Base-by-base conservation (phyloP, 2,329 filamentous ascomycete genomes). In the Trichoderma sp. region DNA sequence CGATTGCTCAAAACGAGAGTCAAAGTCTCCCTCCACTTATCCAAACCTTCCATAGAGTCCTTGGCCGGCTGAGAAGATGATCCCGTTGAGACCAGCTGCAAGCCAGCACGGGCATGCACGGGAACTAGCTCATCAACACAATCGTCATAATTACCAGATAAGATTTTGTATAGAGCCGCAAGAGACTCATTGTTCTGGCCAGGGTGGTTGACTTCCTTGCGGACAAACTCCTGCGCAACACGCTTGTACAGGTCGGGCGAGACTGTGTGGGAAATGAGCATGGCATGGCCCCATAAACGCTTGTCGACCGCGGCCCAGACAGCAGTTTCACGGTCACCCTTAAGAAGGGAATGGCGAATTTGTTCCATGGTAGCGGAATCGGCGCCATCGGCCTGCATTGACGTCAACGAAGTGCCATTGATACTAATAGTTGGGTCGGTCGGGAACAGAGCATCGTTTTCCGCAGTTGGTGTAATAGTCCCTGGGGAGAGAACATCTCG, bases 81-180 rank as follows among this genome's bases (percentile, higher is more conserved):
- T 3, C 89, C 86, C n/a, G 91, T 94, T 74, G 92, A 95, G 75
- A 99, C 88, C 83, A 99, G 92, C 80, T 97, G 94, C 75, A 98
- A 90, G 2, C 96, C 96, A 73, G 95, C 95, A 56, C 97, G 90
- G 21, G 96, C 96, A 75, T 97, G 97, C 3, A 92, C 91, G 6
- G 96, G 95, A 1, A 99, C 96, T 70, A 99, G 90, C 81, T 98
- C 95, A 80, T 99, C 96, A 18, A 98, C 91, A 75, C 94, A 97
- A 76, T 99, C 96, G 75, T 98, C 95, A 72, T 92, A 90, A 78
- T 98, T 99, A 0, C 96, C 95, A 28, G 95, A 96, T 73, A 99
- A 91, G 1, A 98, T 91, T 78, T 97, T 94, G 80, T 99, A 99
- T 4, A 99, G 83, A 0, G 95, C 94, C 34, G 95, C 95, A 60